Evolutionary conservation across 2,329 filamentous ascomycete genomes (phyloP).

Genomic region (Myriosclerotinia scirpicola): DNA sequence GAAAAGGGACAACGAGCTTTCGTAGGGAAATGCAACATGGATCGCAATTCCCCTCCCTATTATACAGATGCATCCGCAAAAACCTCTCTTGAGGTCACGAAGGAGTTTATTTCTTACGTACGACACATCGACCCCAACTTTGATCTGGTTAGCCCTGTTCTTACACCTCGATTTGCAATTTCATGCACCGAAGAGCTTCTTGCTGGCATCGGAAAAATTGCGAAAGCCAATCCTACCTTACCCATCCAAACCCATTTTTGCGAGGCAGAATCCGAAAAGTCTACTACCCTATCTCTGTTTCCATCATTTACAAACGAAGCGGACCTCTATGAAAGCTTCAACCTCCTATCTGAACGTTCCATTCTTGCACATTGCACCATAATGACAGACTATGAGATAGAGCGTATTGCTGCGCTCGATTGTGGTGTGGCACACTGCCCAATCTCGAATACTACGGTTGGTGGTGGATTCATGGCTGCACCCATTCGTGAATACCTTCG

Average conservation of each 20-base stretch:
- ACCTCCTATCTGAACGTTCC: slow-evolving; percentile 53
- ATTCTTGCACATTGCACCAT: slow-evolving; percentile 69
- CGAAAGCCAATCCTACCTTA: slow-evolving; percentile 48
- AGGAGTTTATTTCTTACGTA: slow-evolving; percentile 35
- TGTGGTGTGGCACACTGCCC: slow-evolving; percentile 67
- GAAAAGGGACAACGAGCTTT: slow-evolving; percentile 79
- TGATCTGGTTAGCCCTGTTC: slow-evolving; percentile 54
- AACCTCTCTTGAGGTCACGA: slow-evolving; percentile 31
- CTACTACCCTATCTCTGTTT: slow-evolving; percentile 55
- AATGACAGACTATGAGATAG: slow-evolving; percentile 57
- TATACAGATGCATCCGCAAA: slow-evolving; percentile 51
- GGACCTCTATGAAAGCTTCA: slow-evolving; percentile 58
- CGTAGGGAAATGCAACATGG: slow-evolving; percentile 74
- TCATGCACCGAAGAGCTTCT: slow-evolving; percentile 58
- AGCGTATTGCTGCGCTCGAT: slow-evolving; percentile 46
- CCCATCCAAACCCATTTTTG: slow-evolving; percentile 68
- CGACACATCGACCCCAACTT: slow-evolving; percentile 49
- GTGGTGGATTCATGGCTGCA: slow-evolving; percentile 62
- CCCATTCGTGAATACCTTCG: slow-evolving; percentile 58
- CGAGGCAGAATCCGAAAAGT: slow-evolving; percentile 61
- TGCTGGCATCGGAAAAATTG: slow-evolving; percentile 55
- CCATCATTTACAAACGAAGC: slow-evolving; percentile 56
- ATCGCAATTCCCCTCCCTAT: slow-evolving; percentile 60
- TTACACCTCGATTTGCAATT: slow-evolving; percentile 30
- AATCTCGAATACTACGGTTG: slow-evolving; percentile 62